Conservation (phyloP, 352 stramenopile species). For the Thraustochytrium striatum region DNA sequence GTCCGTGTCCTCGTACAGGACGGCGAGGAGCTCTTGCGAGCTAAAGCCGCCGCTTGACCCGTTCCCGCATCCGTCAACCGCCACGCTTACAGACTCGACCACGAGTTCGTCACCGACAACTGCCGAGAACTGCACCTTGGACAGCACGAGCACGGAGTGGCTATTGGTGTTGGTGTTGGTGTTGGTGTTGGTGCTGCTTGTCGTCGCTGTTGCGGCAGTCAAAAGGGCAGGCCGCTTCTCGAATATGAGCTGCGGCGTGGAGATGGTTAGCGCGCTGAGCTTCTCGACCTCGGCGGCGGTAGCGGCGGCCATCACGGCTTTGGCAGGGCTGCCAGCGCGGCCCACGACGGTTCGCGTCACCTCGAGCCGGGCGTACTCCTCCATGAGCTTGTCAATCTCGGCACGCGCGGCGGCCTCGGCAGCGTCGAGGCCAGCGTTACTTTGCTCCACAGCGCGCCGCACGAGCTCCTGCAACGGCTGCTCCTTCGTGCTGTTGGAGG, state of each 20-base stretch:
- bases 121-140: constrained; percentile 10
- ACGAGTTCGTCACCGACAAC: constrained; percentile 18
- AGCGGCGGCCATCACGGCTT: too few relatives aligned
- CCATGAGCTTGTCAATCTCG: neutral
- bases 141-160: neutral
- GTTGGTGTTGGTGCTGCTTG: too few relatives aligned
- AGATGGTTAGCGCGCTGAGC: too few relatives aligned
- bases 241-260: too few relatives aligned
- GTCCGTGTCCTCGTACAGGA: neutral
- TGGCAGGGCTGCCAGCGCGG: too few relatives aligned
- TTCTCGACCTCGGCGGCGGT: too few relatives aligned
- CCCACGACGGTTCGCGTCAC: too few relatives aligned
- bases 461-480: neutral
- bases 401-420: neutral
- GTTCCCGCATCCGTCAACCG: neutral
- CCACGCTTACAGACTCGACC: neutral
- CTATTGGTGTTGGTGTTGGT: neutral
- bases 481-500: neutral
- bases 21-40: neutral
- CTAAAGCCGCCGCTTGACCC: neutral
- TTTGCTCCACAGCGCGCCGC: neutral
- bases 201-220: too few relatives aligned
- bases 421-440: neutral
- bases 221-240: too few relatives aligned
- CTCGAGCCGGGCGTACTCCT: neutral